Evolutionary conservation across 306 rosid genomes (phyloP).

Genomic region (Cajanus cajan): DNA sequence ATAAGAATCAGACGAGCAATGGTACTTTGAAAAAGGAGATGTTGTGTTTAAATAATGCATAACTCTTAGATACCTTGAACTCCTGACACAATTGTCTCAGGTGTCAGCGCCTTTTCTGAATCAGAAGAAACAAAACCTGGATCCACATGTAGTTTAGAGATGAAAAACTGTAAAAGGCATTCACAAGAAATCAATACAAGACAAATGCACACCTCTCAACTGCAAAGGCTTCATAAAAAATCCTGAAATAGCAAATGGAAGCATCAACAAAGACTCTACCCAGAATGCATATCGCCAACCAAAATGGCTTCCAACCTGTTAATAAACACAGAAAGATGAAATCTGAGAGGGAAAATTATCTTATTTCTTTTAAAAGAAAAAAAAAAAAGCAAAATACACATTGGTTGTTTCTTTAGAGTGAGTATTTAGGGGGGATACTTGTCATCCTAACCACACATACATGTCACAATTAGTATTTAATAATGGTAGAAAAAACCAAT

Average conservation of each 20-base stretch:
- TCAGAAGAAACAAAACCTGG: conserved; percentile 59
- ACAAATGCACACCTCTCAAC: conserved; percentile 62
- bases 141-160: conserved; percentile 31
- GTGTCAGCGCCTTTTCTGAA: conserved; percentile 31
- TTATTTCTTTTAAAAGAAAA: background rate
- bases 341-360: background rate
- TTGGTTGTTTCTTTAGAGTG: background rate
- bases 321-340: background rate
- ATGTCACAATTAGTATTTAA: background rate
- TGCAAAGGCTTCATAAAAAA: conserved; percentile 73
- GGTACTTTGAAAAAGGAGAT: background rate
- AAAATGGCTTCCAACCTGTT: conserved; percentile 64
- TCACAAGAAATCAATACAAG: conserved; percentile 20
- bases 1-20: background rate
- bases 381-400: background rate
- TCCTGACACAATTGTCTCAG: conserved; percentile 31
- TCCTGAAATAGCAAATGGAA: conserved; percentile 77
- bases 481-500: background rate
- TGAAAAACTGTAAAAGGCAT: conserved; percentile 7
- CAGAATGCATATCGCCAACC: conserved; percentile 81
- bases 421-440: background rate
- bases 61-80: conserved; percentile 50
- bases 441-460: background rate
- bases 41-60: background rate
- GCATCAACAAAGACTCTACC: conserved; percentile 71